These are phyloP conservation scores for Ceratocystis ficicola DNA, from an alignment of 2,329 filamentous ascomycete genomes.

Conservation along the genomic window DNA sequence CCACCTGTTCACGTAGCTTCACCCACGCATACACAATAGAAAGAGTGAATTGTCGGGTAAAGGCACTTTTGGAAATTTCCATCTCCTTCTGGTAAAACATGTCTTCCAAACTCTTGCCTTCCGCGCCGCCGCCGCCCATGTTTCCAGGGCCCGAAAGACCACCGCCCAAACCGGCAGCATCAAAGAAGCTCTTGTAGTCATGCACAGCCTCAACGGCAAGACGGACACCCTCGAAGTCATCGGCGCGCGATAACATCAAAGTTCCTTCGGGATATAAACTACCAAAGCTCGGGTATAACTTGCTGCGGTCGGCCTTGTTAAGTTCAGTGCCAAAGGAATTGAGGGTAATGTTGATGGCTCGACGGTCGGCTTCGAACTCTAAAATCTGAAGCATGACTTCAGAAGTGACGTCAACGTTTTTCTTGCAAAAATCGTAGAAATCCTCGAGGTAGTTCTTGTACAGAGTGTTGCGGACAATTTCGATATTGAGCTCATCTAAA, in stretches of 20 bases:
- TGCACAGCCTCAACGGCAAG: conserved; percentile 84
- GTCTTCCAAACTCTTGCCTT: conserved; percentile 86
- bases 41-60: conserved; percentile 91
- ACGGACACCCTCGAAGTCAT: conserved; percentile 86
- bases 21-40: conserved; percentile 97
- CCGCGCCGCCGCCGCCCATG: conserved; percentile 66
- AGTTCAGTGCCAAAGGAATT: conserved; percentile 98
- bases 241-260: conserved; percentile 84
- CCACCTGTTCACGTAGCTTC: conserved; percentile 89
- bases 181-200: conserved; percentile 94
- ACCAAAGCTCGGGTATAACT: conserved; percentile 88
- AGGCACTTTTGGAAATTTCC: conserved; percentile 91
- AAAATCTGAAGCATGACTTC: conserved; percentile 94
- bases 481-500: conserved; percentile 95
- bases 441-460: conserved; percentile 99
- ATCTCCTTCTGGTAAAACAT: conserved; percentile 99
- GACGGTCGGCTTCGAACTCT: conserved; percentile 90
- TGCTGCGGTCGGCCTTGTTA: conserved; percentile 83
- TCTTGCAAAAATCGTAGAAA: conserved; percentile 90
- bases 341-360: conserved; percentile 97
- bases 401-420: conserved; percentile 75
- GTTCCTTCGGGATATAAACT: conserved; percentile 88
- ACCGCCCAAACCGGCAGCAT: conserved; percentile 69
- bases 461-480: conserved; percentile 94
- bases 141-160: conserved; percentile 64